A percentile compares a stretch with the other conserved stretches of the same genome.
Evolutionary conservation across 2,329 filamentous ascomycete genomes (phyloP).

Genomic region (Teratosphaeria nubilosa): DNA sequence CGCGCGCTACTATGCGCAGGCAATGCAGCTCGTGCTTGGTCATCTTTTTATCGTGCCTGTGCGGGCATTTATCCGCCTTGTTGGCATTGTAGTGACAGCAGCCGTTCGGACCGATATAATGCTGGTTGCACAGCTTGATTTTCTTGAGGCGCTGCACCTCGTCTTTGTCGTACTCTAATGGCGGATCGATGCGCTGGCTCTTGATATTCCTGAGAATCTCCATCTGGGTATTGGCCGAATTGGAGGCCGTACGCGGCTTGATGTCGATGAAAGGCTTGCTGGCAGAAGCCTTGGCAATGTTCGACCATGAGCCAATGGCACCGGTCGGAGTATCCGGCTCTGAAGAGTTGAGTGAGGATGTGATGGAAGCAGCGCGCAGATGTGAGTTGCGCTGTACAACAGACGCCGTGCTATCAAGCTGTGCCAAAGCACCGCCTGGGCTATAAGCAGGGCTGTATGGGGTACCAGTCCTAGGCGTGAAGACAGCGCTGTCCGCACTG

Average conservation of each 20-base stretch:
- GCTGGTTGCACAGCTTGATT: slow-evolving; percentile 53
- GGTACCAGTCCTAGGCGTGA: slow-evolving; percentile 12
- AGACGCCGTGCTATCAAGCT: neutral
- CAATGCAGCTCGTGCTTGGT: slow-evolving; percentile 43
- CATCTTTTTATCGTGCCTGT: slow-evolving; percentile 45
- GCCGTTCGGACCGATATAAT: slow-evolving; percentile 45
- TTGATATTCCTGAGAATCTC: slow-evolving; percentile 46
- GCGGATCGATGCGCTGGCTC: slow-evolving; percentile 49
- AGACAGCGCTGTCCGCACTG: slow-evolving; percentile 20
- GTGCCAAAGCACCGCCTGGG: neutral
- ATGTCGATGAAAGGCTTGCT: slow-evolving; percentile 13
- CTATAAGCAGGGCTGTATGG: slow-evolving; percentile 1
- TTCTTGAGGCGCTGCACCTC: slow-evolving; percentile 52
- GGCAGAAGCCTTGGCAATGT: slow-evolving; percentile 2
- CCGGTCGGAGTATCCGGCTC: neutral
- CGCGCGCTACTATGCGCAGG: slow-evolving; percentile 50
- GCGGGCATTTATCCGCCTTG: slow-evolving; percentile 41
- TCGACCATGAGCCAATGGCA: slow-evolving; percentile 4
- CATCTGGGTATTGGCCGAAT: neutral
- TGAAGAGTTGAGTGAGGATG: slow-evolving; percentile 2
- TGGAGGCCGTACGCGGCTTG: neutral
- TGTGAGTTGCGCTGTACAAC: slow-evolving; percentile 1
- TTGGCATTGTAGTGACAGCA: slow-evolving; percentile 42
- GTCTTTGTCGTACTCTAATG: slow-evolving; percentile 42
- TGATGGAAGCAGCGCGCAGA: slow-evolving; percentile 4